Evolutionary conservation across 2,329 filamentous ascomycete genomes (phyloP).

Genomic region (Epichloe typhina): DNA sequence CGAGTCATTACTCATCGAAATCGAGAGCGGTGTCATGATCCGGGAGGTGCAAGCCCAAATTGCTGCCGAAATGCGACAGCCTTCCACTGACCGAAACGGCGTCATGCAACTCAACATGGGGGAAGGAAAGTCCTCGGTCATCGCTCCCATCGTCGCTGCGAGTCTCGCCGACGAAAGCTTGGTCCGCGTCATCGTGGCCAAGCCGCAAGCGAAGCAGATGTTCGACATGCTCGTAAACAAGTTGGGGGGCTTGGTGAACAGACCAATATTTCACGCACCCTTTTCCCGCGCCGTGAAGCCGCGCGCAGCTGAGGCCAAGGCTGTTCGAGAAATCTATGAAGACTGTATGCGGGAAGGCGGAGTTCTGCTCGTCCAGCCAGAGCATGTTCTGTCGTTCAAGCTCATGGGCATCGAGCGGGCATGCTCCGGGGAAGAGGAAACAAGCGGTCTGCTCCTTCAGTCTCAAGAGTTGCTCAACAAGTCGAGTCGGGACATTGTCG

Average conservation of each 20-base stretch:
- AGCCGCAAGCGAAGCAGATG: constrained; percentile 45
- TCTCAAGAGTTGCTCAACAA: constrained; percentile 30
- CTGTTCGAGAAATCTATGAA: constrained; percentile 25
- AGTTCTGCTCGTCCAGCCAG: constrained; percentile 47
- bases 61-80: constrained; percentile 39
- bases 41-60: constrained; percentile 46
- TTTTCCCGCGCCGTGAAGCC: constrained; percentile 40
- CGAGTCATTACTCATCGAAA: constrained; percentile 50
- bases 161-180: constrained; percentile 38
- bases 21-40: constrained; percentile 49
- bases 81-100: constrained; percentile 26
- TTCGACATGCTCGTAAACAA: constrained; percentile 13
- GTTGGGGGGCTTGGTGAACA: constrained; percentile 41
- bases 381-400: constrained; percentile 50
- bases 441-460: constrained; percentile 23
- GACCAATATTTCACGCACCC: constrained; percentile 42
- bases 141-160: constrained; percentile 49
- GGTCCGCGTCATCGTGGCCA: constrained; percentile 46
- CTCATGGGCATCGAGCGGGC: constrained; percentile 44
- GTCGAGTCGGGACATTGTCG: constrained; percentile 41
- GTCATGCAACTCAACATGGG: constrained; percentile 59
- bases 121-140: constrained; percentile 56
- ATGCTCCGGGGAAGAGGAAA: constrained; percentile 12
- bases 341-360: constrained; percentile 38
- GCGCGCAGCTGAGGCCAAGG: constrained; percentile 11